Evolutionary conservation across 306 rosid genomes (phyloP), one percentile per base, ranked within the genome.

Genomic region (Dalbergia oliveri): DNA sequence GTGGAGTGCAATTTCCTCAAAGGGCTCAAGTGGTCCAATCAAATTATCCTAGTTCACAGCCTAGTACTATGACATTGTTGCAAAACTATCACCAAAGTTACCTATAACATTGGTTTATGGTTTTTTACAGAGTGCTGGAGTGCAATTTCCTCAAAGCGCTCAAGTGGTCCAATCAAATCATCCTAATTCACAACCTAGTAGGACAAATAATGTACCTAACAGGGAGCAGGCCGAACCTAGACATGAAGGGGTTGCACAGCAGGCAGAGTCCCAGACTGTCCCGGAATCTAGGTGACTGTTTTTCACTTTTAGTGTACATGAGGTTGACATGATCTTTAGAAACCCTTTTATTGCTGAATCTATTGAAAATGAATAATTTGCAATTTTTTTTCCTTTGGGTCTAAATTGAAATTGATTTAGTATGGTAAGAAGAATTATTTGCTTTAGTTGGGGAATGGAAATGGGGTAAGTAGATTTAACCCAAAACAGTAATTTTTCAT

Each of bases 1-100:
- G 97, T 37, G 97, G 99, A 72, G 92, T 92, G 75, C 89, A 93
- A 79, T 94, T 94, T 84, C 88, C 91, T 75, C 94, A 88, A 88
- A 84, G 94, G 79, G 86, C 88, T 53, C 86, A 68, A 81, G 79
- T 79, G 50, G 88, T 86, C 54, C 78, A 89, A 84, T 68, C 91
- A 83, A 81, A 81, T 79, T 66, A 69, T 79, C 87, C 90, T 66
- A 77, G 66, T 34, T 79, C 91, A 85, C 89, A 83, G 82, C 90
- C 90, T 80, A 75, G 69, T 77, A 82, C 31, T 26, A 26, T 26
- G 31, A 26, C 1, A 26, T 26, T 26, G 31, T 26, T 66, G 53
- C 37, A 69, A 67, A 65, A 13, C 62, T 57, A 58, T 56, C 47
- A 8, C 26, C 44, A 7, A 79, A 63, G 14, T 72, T 56, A 70